Evolutionary conservation across 805 yeast genomes (phyloP), one percentile per base, ranked within the genome.

Genomic region (Blastobotrys muscicola): DNA sequence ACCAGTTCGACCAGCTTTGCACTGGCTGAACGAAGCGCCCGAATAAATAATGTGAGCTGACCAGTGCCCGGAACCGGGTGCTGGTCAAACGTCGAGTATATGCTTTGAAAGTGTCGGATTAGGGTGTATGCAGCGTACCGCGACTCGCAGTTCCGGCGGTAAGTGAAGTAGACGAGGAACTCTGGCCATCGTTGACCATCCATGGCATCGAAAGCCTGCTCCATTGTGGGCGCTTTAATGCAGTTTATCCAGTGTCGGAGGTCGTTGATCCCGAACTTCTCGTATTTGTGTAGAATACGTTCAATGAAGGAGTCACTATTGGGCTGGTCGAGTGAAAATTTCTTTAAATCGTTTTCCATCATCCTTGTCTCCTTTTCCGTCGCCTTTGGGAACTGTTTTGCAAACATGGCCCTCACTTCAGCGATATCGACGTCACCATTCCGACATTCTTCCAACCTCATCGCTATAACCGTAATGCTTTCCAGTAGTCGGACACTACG

Each of bases 151-250:
- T 41, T 44, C 26, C 65, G 51, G 33, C 55, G 44, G 14, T 56
- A 41, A 0, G 58, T 54, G 46, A 53, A 52, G 6, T 52, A 41
- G 14, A 54, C 39, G 30, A 60, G 43, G 36, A 58, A 58, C 11
- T 41, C 43, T 5, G 65, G 63, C 64, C 64, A 59, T 5, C 12
- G 10, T 10, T 38, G 12, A 36, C 36, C 45, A 4, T 40, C 36
- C 47, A 54, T 51, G 15, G 41, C 41, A n/a, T 37, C 41, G 12
- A 57, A 15, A 2, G 61, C 58, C 9, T 36, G 43, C 1, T 41
- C 12, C 9, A 57, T 31, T 1, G 50, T 39, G 0, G 44, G 33
- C 1, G 57, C 55, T 13, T 16, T 13, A 8, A 50, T 40, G 31
- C 55, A 49, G 2, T 32, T 29, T 15, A 51, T 13, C 58, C 58